phyloP scores from a whole-genome alignment of 305 asterid genomes.

The Stenogyne calaminthoides region DNA sequence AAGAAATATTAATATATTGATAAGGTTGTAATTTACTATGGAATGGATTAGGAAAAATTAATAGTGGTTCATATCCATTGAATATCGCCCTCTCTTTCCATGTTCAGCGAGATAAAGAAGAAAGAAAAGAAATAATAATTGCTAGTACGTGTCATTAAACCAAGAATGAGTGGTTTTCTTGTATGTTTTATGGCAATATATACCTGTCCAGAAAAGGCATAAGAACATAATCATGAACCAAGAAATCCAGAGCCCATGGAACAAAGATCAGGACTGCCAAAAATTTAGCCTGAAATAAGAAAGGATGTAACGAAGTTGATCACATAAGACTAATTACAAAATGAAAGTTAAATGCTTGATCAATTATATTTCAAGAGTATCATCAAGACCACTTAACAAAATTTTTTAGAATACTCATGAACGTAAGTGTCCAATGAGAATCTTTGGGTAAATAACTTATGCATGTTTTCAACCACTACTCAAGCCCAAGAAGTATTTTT shows the following conservation, averaged over 20 bases:
- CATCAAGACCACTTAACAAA: neutral
- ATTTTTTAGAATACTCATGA: neutral
- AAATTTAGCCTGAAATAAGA: slow-evolving; percentile 81
- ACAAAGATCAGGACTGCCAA: slow-evolving; percentile 80
- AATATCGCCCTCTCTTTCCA: slow-evolving; percentile 9
- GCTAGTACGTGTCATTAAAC: slow-evolving; percentile 20
- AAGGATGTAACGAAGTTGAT: slow-evolving; percentile 31
- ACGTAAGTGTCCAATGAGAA: neutral
- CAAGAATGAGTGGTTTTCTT: slow-evolving; percentile 23
- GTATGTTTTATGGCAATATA: slow-evolving; percentile 18
- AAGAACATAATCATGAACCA: slow-evolving; percentile 91
- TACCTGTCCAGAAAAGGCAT: slow-evolving; percentile 99
- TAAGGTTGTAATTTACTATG: neutral
- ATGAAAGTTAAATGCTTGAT: slow-evolving; percentile 17
- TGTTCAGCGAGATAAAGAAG: slow-evolving; percentile 12
- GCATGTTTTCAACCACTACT: too few relatives aligned
- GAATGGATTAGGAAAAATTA: slow-evolving; percentile 10
- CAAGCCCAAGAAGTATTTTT: too few relatives aligned
- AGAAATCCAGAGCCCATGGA: slow-evolving; percentile 87
- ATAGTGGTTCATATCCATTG: neutral
- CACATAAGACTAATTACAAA: slow-evolving; percentile 17
- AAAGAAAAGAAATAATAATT: slow-evolving; percentile 11
- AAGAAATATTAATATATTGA: neutral
- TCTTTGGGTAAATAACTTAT: slow-evolving; percentile 4
- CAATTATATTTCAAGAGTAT: slow-evolving; percentile 17